Base-by-base conservation (phyloP, 768 basidiomycete genomes). In the Tricholoma saponaceum region DNA sequence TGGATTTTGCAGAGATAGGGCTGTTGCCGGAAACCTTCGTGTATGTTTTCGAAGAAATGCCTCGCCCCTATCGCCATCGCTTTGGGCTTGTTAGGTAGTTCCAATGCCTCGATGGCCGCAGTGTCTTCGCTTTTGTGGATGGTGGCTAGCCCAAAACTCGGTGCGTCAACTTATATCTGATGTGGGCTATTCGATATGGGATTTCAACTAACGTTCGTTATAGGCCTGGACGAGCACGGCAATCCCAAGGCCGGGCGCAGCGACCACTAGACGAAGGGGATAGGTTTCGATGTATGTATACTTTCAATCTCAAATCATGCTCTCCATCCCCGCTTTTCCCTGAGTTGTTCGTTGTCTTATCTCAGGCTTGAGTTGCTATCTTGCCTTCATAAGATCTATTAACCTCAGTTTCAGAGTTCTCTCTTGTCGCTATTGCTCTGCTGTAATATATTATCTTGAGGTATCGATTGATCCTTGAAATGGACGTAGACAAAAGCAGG, bases 181-280 rank as follows among this genome's bases (percentile, higher is more conserved):
- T 49, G 23, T 50, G 55, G 55, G 55, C n/a, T n/a, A n/a, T n/a
- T n/a, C n/a, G 18, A 56, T 49, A 37, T 50, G 55, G 55, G 55
- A 56, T 46, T 56, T 49, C 44, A 51, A 35, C 55, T 56, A 56
- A 32, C 43, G 28, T 56, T 56, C 20, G 55, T 20, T 28, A 47
- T 56, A 56, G 47, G 47, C 51, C 32, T 47, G 47, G 20, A 44
- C 55, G 55, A 49, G 28, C 23, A 56, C 20, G 55, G 55, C 32
- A 5, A 57, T 41, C 44, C 37, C 37, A 16, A 39, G 37, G 37
- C 37, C 13, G 3, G 3, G 13, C 13, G 13, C 37, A n/a, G 37
- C 47, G 25, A 57, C 30, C 30, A 18, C 55, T 22, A 25, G 46
- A 33, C 16, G 23, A 46, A 55, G 54, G 5, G 26, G 49, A 51